Evolutionary conservation across 2,329 filamentous ascomycete species (phyloP).

Genomic region (Colletotrichum graminicola): DNA sequence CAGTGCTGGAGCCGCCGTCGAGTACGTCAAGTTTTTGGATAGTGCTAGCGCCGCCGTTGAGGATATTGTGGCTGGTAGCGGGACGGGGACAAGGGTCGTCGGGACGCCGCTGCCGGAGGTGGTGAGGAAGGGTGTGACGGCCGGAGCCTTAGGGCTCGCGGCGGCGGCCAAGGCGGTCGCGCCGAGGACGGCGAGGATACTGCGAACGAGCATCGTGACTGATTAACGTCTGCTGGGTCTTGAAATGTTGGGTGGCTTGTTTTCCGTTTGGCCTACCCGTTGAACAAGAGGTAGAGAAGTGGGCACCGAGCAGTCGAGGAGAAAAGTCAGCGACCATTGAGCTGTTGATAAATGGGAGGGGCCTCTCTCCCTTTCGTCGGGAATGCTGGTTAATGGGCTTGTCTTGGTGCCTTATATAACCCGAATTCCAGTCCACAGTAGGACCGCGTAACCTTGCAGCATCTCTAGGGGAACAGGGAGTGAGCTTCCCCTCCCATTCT

Average conservation of each 20-base stretch:
- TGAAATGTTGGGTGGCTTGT: no score
- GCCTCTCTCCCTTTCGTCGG: not conserved
- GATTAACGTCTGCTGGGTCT: not conserved
- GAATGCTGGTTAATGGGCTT: constrained; percentile 25
- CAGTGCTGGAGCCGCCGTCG: not conserved
- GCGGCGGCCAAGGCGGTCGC: constrained; percentile 17
- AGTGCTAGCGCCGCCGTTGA: not conserved
- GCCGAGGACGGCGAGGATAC: constrained; percentile 31
- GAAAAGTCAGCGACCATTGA: not conserved
- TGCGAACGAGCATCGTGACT: constrained; percentile 6
- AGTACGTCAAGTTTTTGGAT: no score
- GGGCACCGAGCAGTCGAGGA: not conserved
- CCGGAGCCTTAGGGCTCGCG: not conserved
- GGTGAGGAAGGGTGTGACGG: not conserved
- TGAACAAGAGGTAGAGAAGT: not conserved
- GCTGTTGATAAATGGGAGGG: constrained; percentile 12
- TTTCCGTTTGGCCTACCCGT: not conserved
- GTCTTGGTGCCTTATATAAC: constrained; percentile 25
- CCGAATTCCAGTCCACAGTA: constrained; percentile 24
- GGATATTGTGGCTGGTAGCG: not conserved
- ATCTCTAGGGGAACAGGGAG: not conserved
- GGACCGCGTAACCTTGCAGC: not conserved
- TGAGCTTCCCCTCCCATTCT: not conserved
- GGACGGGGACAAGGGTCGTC: constrained; percentile 5
- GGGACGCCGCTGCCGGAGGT: not conserved